Evolutionary conservation across 179 eudicot species (phyloP), one percentile per base, ranked within the genome.

Genomic region (Nepenthes alata): DNA sequence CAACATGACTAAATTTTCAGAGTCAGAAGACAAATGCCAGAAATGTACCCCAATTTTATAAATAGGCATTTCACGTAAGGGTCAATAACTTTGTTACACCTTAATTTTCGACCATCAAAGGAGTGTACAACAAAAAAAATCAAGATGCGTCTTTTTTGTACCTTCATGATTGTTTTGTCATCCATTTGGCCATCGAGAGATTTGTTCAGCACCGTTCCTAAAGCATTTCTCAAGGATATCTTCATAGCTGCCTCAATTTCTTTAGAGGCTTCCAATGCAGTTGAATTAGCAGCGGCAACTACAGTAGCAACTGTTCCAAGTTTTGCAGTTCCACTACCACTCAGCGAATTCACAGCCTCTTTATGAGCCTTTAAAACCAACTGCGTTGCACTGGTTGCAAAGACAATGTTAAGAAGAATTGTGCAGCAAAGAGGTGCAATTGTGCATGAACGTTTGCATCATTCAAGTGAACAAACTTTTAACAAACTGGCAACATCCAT

Each of bases 171-270:
- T 41, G 98, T 69, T 61, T 79, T 73, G 70, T 93, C 93, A 74
- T 93, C 96, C 84, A 93, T 77, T 47, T 82, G 96, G 57, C 79
- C 77, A 64, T 93, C 98, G 55, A 70, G 77, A 56, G 87, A 60
- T 71, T 69, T 83, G 71, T 66, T 83, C 71, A 80, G 66, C 80
- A 82, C 74, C 35, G 90, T 70, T 63, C 95, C 98, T 50, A 93
- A 65, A 69, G 96, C 91, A 80, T 87, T 86, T 72, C 85, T 83
- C 77, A 85, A 79, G 56, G 96, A 73, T 61, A 93, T 78, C 76
- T 84, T 89, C 98, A 93, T 83, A 51, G 96, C 96, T 37, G 95
- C 95, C 72, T 93, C 98, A 75, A 93, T 83, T 81, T 89, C 98
- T 82, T 82, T 93, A 54, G 98, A 77, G 63, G 95, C 81, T 76